Evolutionary conservation across 257 asterid species (phyloP).

Genomic region (Leptodermis oblonga): DNA sequence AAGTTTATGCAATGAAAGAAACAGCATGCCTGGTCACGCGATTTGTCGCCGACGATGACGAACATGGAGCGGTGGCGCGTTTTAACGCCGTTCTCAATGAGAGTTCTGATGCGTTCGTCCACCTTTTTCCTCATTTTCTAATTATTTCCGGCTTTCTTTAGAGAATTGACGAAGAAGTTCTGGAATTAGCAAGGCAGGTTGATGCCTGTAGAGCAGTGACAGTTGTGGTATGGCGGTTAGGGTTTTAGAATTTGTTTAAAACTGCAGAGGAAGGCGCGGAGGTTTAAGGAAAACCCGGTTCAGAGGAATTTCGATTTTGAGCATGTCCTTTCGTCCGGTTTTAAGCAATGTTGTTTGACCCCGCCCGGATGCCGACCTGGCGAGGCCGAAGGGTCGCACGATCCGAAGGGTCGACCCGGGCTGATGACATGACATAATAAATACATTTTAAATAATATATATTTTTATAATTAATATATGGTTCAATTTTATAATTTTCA

Average conservation of each 20-base stretch:
- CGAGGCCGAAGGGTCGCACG: no score
- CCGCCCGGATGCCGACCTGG: no score
- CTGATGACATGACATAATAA: no score
- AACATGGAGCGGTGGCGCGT: conserved; percentile 87
- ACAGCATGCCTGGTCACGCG: conserved; percentile 55
- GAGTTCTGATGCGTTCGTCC: conserved; percentile 77
- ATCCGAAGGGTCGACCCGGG: no score
- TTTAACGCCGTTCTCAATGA: conserved; percentile 88
- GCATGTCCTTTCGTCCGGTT: no score
- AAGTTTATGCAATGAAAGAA: background rate
- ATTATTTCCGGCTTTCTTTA: background rate
- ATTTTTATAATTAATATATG: no score
- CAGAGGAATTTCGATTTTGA: background rate
- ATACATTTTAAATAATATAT: no score
- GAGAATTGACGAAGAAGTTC: background rate
- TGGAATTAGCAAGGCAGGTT: no score
- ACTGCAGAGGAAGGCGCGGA: background rate
- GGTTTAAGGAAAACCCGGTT: background rate
- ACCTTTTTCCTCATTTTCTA: conserved; percentile 69
- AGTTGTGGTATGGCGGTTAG: conserved; percentile 13
- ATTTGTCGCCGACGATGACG: conserved; percentile 86
- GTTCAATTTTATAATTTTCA: no score
- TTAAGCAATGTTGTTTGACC: no score
- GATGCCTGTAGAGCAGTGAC: background rate
- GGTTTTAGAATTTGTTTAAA: conserved; percentile 9